phyloP scores from a whole-genome alignment of 768 basidiomycete species.

The Serendipita vermifera region DNA sequence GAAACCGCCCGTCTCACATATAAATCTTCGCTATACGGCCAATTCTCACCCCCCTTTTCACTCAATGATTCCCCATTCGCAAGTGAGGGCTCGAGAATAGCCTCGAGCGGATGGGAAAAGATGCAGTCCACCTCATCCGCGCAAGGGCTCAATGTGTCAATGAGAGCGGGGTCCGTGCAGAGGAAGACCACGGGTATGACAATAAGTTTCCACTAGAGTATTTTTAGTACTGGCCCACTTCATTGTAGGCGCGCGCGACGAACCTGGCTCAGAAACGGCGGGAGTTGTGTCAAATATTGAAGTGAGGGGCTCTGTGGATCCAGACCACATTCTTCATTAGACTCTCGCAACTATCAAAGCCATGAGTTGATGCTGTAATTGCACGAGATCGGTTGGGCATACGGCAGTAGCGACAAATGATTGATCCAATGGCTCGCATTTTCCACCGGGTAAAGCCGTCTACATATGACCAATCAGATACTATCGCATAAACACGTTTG shows the following conservation, averaged over 20 bases:
- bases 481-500: neutral
- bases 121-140: conserved; percentile 63
- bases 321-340: conserved; percentile 70
- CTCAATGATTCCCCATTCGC: conserved; percentile 36
- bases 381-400: conserved; percentile 21
- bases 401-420: conserved; percentile 64
- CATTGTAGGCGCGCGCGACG: neutral
- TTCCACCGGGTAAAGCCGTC: conserved; percentile 75
- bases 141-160: conserved; percentile 41
- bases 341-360: conserved; percentile 57
- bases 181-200: conserved; percentile 72
- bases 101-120: conserved; percentile 68
- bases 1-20: conserved; percentile 38
- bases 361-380: neutral
- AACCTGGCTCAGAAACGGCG: conserved; percentile 36
- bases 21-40: conserved; percentile 63
- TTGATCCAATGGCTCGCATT: conserved; percentile 51
- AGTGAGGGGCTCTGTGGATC: conserved; percentile 44
- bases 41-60: conserved; percentile 49
- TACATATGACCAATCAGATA: neutral
- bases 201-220: conserved; percentile 37
- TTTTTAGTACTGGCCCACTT: neutral
- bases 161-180: conserved; percentile 40
- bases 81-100: conserved; percentile 47
- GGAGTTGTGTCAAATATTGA: conserved; percentile 53